phyloP scores from a whole-genome alignment of 176 grass and related monocot genomes.

The Ampelocalamus luodianensis region DNA sequence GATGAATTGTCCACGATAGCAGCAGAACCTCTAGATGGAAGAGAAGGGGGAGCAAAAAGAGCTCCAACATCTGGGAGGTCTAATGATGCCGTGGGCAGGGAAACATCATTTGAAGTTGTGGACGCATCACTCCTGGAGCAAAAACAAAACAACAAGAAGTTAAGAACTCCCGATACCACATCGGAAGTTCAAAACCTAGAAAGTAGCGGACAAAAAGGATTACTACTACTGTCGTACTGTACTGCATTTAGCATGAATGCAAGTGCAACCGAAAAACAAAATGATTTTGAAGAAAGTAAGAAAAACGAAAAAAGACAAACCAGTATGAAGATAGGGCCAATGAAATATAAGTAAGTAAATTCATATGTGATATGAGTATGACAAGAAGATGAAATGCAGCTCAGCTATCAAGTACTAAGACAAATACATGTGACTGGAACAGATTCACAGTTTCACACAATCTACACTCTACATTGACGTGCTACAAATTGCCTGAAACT shows the following conservation, averaged over 20 bases:
- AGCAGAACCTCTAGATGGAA: slow-evolving; percentile 47
- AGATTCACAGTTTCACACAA: not conserved
- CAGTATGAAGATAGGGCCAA: not conserved
- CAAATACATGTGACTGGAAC: not conserved
- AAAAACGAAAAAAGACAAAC: not conserved
- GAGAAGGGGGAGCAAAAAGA: slow-evolving; percentile 56
- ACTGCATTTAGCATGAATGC: not conserved
- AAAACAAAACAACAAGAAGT: not conserved
- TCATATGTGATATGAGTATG: not conserved
- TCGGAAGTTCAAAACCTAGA: slow-evolving; percentile 16
- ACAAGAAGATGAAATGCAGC: not conserved
- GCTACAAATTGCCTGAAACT: not conserved
- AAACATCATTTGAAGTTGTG: slow-evolving; percentile 35
- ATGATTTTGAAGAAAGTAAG: not conserved
- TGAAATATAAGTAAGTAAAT: not conserved
- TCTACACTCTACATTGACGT: not conserved
- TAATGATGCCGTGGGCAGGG: slow-evolving; percentile 57
- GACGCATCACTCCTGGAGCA: slow-evolving; percentile 29
- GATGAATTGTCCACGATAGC: slow-evolving; percentile 53
- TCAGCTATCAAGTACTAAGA: not conserved
- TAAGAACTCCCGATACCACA: not conserved
- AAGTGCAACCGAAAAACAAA: not conserved
- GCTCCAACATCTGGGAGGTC: slow-evolving; percentile 76
- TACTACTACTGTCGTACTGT: not conserved
- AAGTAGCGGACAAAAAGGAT: not conserved